These are phyloP conservation scores for Parathielavia hyrcaniae DNA, from an alignment of 495 filamentous ascomycete genomes.

Conservation along the genomic window DNA sequence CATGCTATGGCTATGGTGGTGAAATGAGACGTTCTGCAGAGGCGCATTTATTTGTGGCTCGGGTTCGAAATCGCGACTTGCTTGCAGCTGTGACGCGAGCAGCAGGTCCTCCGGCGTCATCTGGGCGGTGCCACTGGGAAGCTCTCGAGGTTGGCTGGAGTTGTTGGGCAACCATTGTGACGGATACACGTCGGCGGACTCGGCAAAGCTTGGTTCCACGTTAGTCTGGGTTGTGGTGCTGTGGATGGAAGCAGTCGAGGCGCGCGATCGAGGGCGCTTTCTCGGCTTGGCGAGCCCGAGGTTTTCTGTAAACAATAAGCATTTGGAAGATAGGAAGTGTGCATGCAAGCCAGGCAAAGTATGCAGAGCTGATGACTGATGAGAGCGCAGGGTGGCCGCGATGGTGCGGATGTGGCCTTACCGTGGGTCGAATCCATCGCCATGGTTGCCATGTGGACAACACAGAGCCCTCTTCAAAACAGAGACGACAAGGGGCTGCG, in stretches of 20 bases:
- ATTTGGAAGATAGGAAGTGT: background rate
- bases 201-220: conserved; percentile 52
- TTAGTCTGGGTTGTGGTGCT: conserved; percentile 62
- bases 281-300: conserved; percentile 39
- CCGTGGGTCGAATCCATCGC: conserved; percentile 35
- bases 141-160: conserved; percentile 43
- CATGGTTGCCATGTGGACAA: conserved; percentile 17
- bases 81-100: conserved; percentile 52
- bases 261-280: conserved; percentile 67
- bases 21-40: conserved; percentile 45
- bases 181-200: conserved; percentile 48
- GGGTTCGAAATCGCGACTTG: conserved; percentile 45
- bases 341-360: background rate
- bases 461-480: conserved; percentile 25
- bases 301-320: conserved; percentile 27
- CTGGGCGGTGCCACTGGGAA: conserved; percentile 29
- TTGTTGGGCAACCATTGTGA: conserved; percentile 49
- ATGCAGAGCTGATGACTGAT: background rate
- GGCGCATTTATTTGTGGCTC: conserved; percentile 48
- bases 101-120: conserved; percentile 64
- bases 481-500: conserved; percentile 19
- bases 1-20: conserved; percentile 44
- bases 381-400: conserved; percentile 8
- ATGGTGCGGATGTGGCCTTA: conserved; percentile 18
- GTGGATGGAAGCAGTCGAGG: conserved; percentile 77